Evolutionary conservation across 768 basidiomycete genomes (phyloP), one percentile per base, ranked within the genome.

Genomic region (Kwoniella europaea): DNA sequence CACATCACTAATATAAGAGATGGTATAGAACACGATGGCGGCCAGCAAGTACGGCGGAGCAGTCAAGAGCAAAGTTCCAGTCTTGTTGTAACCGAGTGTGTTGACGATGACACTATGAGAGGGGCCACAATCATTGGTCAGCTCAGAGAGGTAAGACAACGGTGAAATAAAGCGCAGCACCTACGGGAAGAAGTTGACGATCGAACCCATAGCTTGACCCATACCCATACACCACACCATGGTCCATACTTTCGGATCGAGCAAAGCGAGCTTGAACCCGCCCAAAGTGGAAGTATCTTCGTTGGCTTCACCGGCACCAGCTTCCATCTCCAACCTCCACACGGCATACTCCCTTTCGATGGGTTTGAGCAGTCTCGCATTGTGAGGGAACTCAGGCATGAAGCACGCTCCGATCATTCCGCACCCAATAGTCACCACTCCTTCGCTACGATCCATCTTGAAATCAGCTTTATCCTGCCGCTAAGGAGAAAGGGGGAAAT

Each of bases 401-500:
- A 74, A 55, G 22, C 56, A 58, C 1, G 73, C 67, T 50, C 41
- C 68, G 7, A 67, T 61, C 1, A 50, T 53, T 10, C 64, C 74
- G 56, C 27, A 52, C 12, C 68, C 71, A 20, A 72, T 62, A 7
- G 74, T 75, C 6, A 63, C 68, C 7, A 53, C 50, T n/a, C 69
- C 65, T 29, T 71, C 65, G 35, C 61, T 70, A 55, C 74, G 69
- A 67, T 73, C 76, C 2, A 81, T 69, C 79, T 77, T 81, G 15
- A n/a, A n/a, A 55, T 13, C 29, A 43, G 41, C 27, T 20, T 18
- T 4, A 41, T 42, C n/a, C 18, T 27, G 15, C 27, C 27, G 29
- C 35, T 29, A 22, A 58, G 15, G 57, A 50, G 27, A 44, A 50
- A 7, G 18, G 18, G 20, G 27, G 27, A 15, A 50, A 50, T 29